A percentile compares a stretch with the other conserved stretches of the same genome.
Conservation (phyloP, 148 eudicot species). For the Heliamphora exappendiculata region DNA sequence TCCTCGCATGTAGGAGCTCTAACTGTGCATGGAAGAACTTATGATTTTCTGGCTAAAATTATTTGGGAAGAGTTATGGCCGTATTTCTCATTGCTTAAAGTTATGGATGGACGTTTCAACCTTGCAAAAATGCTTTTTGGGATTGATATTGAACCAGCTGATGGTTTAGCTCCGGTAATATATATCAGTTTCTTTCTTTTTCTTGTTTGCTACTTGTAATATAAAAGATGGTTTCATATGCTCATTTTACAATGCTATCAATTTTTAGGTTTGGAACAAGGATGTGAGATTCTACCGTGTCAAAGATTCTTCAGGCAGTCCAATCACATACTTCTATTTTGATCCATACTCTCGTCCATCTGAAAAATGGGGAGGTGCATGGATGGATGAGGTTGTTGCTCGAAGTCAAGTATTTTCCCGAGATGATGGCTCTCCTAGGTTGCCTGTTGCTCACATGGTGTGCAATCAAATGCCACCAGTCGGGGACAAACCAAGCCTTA, state of each 20-base stretch:
- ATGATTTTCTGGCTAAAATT: constrained; percentile 8
- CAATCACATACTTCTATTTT: no score
- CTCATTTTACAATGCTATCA: constrained; percentile 6
- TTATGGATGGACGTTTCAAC: constrained; percentile 95
- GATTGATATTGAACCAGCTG: constrained; percentile 62
- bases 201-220: constrained; percentile 6
- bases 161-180: constrained; percentile 73
- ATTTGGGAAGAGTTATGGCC: constrained; percentile 90
- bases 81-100: constrained; percentile 92
- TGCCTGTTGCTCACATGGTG: constrained; percentile 97
- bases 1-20: not conserved
- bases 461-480: constrained; percentile 99
- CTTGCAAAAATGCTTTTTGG: constrained; percentile 80
- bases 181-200: not conserved
- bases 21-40: not conserved
- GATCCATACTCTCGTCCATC: constrained; percentile 99
- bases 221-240: not conserved
- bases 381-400: constrained; percentile 95
- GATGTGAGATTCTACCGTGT: no score
- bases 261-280: constrained; percentile 59
- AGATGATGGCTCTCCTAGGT: constrained; percentile 67
- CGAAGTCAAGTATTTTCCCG: constrained; percentile 80
- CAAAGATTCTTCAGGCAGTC: no score
- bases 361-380: constrained; percentile 95
- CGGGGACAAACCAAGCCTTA: constrained; percentile 93